A percentile compares a stretch with the other conserved stretches of the same genome.
Evolutionary conservation across 768 basidiomycete genomes (phyloP).

Genomic region (Auricularia cornea): DNA sequence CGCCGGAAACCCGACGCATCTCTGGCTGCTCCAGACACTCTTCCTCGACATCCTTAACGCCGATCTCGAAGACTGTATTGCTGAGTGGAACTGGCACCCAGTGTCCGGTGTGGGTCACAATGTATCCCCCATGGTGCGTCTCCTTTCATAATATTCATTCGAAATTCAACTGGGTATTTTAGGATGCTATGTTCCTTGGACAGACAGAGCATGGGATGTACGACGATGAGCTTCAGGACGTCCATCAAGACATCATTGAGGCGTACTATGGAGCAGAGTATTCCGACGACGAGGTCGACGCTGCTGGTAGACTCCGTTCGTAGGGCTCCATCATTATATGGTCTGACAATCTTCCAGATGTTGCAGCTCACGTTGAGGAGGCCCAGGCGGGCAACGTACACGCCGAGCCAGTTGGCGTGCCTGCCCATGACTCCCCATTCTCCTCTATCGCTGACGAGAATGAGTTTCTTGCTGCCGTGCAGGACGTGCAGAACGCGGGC

Average conservation of each 20-base stretch:
- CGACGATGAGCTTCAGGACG: slow-evolving; percentile 5
- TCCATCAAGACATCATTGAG: slow-evolving; percentile 5
- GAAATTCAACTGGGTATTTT: not conserved
- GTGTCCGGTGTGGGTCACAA: slow-evolving; percentile 11
- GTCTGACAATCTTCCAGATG: too few relatives aligned
- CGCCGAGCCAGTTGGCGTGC: too few relatives aligned
- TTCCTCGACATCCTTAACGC: slow-evolving; percentile 11
- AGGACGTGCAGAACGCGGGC: too few relatives aligned
- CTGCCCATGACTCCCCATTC: too few relatives aligned
- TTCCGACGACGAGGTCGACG: too few relatives aligned
- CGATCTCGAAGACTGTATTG: slow-evolving; percentile 9
- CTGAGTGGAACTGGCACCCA: slow-evolving; percentile 15
- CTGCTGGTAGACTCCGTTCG: too few relatives aligned
- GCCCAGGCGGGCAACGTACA: too few relatives aligned
- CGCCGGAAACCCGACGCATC: slow-evolving; percentile 6
- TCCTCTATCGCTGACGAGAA: too few relatives aligned
- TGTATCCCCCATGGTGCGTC: slow-evolving; percentile 14
- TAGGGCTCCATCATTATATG: too few relatives aligned
- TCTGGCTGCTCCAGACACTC: slow-evolving; percentile 13
- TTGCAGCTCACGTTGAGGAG: too few relatives aligned
- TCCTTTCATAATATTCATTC: not conserved
- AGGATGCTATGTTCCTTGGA: slow-evolving; percentile 8
- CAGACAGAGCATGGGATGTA: slow-evolving; percentile 4
- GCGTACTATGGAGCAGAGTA: slow-evolving; percentile 4
- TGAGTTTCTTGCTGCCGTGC: too few relatives aligned